A percentile compares a stretch with the other conserved stretches of the same genome.
Evolutionary conservation across 1,139 yeast species (phyloP).

Genomic region (Yamadazyma membranifaciens): DNA sequence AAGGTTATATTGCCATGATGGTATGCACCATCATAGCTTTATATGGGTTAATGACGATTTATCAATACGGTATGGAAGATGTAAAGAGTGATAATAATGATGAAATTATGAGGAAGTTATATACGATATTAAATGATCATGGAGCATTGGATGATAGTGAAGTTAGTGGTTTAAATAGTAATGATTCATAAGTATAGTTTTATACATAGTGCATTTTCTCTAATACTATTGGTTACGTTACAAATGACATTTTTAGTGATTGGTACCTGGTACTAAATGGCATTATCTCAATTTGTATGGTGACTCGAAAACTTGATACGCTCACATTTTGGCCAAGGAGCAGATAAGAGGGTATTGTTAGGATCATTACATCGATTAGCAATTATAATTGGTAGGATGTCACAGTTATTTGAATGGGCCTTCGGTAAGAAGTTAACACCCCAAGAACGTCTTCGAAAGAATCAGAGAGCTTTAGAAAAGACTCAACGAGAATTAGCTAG

Average conservation of each 20-base stretch:
- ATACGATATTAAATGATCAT: constrained; percentile 36
- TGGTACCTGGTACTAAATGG: too few species aligned
- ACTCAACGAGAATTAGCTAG: constrained; percentile 91
- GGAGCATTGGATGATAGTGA: constrained; percentile 21
- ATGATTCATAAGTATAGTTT: constrained; percentile 18
- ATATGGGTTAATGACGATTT: constrained; percentile 73
- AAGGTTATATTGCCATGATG: constrained; percentile 85
- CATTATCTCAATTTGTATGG: too few species aligned
- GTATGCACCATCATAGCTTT: constrained; percentile 79
- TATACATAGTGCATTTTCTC: background rate
- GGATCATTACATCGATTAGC: too few species aligned
- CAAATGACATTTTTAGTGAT: too few species aligned
- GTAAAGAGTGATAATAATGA: constrained; percentile 54
- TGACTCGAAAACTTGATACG: too few species aligned
- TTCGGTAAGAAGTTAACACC: constrained; percentile 94
- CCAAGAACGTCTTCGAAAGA: constrained; percentile 90
- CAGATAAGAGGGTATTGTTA: too few species aligned
- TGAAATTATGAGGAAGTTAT: constrained; percentile 50
- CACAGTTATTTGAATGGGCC: constrained; percentile 84
- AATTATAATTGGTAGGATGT: constrained; percentile 20
- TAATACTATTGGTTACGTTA: too few species aligned
- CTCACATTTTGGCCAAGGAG: too few species aligned
- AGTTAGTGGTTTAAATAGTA: constrained; percentile 13
- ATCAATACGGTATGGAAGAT: constrained; percentile 81
- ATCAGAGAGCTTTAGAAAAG: constrained; percentile 90